Base-by-base conservation (phyloP, 108 stramenopile genomes). In the Pseudonitzschia pungens region DNA sequence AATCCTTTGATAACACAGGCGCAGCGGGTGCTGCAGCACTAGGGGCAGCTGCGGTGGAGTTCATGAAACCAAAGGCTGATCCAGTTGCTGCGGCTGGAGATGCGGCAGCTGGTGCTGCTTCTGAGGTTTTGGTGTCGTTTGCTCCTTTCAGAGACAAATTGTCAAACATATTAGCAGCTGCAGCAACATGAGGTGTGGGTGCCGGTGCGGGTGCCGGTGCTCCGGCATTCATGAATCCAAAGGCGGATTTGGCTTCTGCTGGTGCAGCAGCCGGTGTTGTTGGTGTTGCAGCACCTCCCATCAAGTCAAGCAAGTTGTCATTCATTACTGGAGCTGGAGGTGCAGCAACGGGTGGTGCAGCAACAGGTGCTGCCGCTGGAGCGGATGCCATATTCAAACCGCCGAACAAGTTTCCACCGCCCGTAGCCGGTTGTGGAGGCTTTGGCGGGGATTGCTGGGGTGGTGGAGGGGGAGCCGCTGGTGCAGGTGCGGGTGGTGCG, bases 61-160 rank as follows among this genome's bases (percentile, higher is more conserved):
- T 89, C 72, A 92, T 83, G 80, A 92, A 92, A 45, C 87, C 88
- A 74, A 92, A 92, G 40, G 88, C 88, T 33, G 91, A 92, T 63
- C 82, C 88, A 45, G 70, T 28, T 20, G 74, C 50, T 42, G 89
- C 53, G 0, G 74, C 69, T 33, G 81, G 42, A 45, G 72, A 65
- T 55, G 32, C 16, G 20, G 60, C 69, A 2, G 54, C 62, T 1
- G 72, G 56, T 24, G 71, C 59, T 59, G 69, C 9, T 50, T 71
- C 68, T 15, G 79, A 21, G 63, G 45, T 57, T 22, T 6, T 44
- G 43, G 55, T 2, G 16, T 24, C 54, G 10, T 55, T 22, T 26
- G 54, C 55, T 11, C 63, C 33, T 24, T 79, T 79, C 40, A 79
- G 14, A 20, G 68, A 43, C 52, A 79, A 44, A 48, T 63, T 60